Evolutionary conservation across 2,329 filamentous ascomycete species (phyloP).

Genomic region (Aspergillus neoniger): DNA sequence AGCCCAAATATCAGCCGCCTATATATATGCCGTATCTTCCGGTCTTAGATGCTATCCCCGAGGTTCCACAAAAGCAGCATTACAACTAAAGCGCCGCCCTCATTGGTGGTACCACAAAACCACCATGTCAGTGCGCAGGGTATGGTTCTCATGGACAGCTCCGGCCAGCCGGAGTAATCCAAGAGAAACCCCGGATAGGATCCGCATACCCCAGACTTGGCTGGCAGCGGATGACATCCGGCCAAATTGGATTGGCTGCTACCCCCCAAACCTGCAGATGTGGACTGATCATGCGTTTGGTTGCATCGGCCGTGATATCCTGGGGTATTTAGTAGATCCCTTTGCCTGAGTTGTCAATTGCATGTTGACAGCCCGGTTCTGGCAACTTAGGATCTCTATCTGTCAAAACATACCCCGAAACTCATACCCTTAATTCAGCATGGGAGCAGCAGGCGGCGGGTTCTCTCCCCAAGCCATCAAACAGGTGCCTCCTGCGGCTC

Average conservation of each 20-base stretch:
- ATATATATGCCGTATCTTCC: too few relatives aligned
- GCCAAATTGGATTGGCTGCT: neutral
- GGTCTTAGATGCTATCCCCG: too few relatives aligned
- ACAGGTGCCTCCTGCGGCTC: conserved; percentile 17
- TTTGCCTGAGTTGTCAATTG: too few relatives aligned
- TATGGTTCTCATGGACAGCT: neutral
- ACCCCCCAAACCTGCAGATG: neutral
- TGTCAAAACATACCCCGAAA: too few relatives aligned
- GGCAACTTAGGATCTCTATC: too few relatives aligned
- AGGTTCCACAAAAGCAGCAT: too few relatives aligned
- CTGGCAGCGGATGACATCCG: neutral
- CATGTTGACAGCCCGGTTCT: too few relatives aligned
- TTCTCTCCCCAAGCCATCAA: conserved; percentile 20
- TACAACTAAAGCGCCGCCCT: too few relatives aligned
- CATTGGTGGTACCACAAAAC: neutral
- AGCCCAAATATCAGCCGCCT: too few relatives aligned
- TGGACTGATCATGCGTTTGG: neutral
- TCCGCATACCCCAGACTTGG: neutral
- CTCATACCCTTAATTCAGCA: neutral
- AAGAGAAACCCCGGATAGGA: neutral
- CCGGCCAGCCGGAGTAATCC: neutral
- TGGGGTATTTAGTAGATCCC: neutral
- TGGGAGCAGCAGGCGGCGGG: conserved; percentile 21
- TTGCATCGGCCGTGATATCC: too few relatives aligned
- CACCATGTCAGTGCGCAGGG: neutral